Evolutionary conservation across 768 basidiomycete genomes (phyloP), one percentile per base, ranked within the genome.

Genomic region (Rhizopogon vulgaris): DNA sequence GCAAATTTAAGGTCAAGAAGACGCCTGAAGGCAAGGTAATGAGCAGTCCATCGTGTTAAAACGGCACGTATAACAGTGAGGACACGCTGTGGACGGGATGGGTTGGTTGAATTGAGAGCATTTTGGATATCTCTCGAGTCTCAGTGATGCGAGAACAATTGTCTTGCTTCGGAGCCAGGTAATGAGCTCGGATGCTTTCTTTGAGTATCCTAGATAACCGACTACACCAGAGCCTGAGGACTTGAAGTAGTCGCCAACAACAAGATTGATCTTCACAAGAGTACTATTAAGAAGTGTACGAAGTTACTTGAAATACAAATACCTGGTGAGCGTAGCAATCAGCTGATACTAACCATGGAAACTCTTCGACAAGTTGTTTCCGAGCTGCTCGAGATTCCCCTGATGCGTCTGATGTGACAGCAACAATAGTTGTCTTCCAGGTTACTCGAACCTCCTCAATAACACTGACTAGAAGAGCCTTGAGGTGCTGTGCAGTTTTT

Each of bases 181-280:
- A 37, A 72, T 73, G 2, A 72, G 57, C 9, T 72, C 58, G 14
- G 59, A 54, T 12, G 66, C 69, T n/a, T 57, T 39, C 0, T 60
- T 56, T 1, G 62, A 53, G 49, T 53, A 58, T 1, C 37, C 38
- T 6, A 32, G 15, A 24, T 41, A 51, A 28, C 67, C 47, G 14
- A 65, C 42, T 7, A 27, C 42, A 10, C 56, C 22, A 22, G n/a
- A n/a, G n/a, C n/a, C n/a, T n/a, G 50, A 58, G 10, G 43, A 43
- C 37, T 65, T 65, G 54, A 73, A 70, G 52, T 67, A 72, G 52
- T 74, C 63, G 2, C 67, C 61, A 25, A 73, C 66, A 40, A 74
- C 51, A 6, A 73, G 64, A 56, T 73, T 72, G 5, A 71, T 59
- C 69, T 72, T 59, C 58, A 32, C 58, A 12, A n/a, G 2, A 18